Evolutionary conservation across 208 protist species (phyloP).

Genomic region (Trichomonas vaginalis): DNA sequence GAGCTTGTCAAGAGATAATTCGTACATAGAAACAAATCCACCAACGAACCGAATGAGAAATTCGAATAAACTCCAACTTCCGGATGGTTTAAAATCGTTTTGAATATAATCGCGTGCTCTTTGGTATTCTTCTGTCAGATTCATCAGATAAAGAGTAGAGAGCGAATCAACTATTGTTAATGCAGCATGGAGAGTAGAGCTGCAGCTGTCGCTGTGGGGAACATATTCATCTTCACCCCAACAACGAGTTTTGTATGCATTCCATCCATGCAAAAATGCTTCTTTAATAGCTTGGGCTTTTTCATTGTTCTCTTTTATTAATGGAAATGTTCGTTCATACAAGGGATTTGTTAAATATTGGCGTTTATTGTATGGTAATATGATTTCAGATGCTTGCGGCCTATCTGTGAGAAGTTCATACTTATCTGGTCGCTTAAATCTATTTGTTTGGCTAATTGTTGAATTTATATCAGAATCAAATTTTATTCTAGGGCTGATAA

Average conservation of each 20-base stretch:
- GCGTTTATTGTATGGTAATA: no score
- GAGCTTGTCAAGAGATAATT: slow-evolving; percentile 43
- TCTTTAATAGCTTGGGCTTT: slow-evolving; percentile 22
- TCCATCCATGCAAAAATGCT: slow-evolving; percentile 27
- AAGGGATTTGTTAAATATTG: not conserved
- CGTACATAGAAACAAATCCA: slow-evolving; percentile 51
- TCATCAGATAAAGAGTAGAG: slow-evolving; percentile 54
- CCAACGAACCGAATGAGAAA: slow-evolving; percentile 56
- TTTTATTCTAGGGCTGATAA: no score
- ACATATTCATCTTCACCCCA: slow-evolving; percentile 57
- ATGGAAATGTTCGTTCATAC: not conserved
- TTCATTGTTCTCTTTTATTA: not conserved
- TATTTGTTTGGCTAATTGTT: no score
- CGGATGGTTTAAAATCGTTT: not conserved
- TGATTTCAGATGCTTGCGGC: no score
- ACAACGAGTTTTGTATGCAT: slow-evolving; percentile 42
- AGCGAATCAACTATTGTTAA: slow-evolving; percentile 56
- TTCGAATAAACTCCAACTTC: slow-evolving; percentile 47
- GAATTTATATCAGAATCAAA: no score
- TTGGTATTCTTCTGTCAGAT: slow-evolving; percentile 18
- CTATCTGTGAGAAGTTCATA: no score
- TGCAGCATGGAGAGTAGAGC: slow-evolving; percentile 34
- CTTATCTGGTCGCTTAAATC: no score
- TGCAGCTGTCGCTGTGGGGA: slow-evolving; percentile 36
- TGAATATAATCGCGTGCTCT: not conserved